Conservation (phyloP, 2,329 filamentous ascomycete genomes). For the Botrytis tulipae region DNA sequence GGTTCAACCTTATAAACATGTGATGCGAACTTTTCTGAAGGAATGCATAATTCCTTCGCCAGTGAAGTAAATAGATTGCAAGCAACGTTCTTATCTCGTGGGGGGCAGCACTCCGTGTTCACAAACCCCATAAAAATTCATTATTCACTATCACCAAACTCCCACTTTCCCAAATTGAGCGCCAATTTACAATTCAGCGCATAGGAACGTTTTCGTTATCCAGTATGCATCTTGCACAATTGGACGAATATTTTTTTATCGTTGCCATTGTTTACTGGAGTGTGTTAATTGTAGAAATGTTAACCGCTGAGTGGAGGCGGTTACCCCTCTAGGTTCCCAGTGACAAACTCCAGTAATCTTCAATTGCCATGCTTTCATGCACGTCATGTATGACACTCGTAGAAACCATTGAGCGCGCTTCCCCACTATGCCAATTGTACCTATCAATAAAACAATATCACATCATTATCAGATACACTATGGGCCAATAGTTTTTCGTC, state of each 20-base stretch:
- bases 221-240: constrained; percentile 11
- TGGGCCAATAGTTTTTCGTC: not conserved
- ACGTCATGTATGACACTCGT: constrained; percentile 20
- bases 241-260: not conserved
- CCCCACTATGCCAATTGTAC: constrained; percentile 14
- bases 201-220: not conserved
- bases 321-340: constrained; percentile 7
- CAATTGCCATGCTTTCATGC: constrained; percentile 19
- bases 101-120: constrained; percentile 8
- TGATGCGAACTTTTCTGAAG: not conserved
- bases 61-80: not conserved
- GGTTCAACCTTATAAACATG: not conserved
- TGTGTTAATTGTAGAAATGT: not conserved
- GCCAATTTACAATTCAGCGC: constrained; percentile 10
- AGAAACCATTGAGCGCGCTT: constrained; percentile 17
- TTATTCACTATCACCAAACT: not conserved
- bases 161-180: constrained; percentile 1
- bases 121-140: not conserved
- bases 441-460: constrained; percentile 18
- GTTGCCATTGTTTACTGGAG: constrained; percentile 1
- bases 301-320: constrained; percentile 16
- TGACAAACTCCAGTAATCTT: constrained; percentile 14
- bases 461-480: constrained; percentile 9
- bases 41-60: not conserved
- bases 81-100: not conserved